Evolutionary conservation across 2,329 filamentous ascomycete genomes (phyloP), one percentile per base, ranked within the genome.

Genomic region (Sporothrix sp.): DNA sequence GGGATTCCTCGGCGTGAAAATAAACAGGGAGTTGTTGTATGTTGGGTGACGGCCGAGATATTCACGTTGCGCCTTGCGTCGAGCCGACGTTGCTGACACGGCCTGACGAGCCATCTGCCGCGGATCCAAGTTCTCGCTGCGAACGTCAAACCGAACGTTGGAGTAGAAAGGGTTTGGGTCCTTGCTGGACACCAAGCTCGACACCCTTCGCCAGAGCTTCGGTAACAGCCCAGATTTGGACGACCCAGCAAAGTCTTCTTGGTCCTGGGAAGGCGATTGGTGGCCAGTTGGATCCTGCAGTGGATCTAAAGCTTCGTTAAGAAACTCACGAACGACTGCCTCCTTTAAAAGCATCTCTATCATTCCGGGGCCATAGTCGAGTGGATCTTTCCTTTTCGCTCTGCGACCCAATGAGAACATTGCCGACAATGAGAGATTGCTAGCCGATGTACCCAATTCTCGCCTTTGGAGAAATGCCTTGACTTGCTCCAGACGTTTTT

Each of bases 301-400:
- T 3, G 68, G 63, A 42, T 73, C 71, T 28, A 75, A 69, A 55
- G 75, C 73, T 57, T 94, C 88, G 59, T 97, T 89, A 4, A 98
- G 76, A 55, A 98, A 98, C 60, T 97, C 93, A 45, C 82, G 84
- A 7, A 98, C 91, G 23, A 98, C 89, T 1, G 89, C 88, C 66
- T 97, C 91, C 63, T 97, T 97, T 40, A 97, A 75, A 44, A 98
- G 75, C 89, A 97, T 95, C 63, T 97, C 93, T 63, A 95, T 85
- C 50, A 88, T 90, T 7, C 88, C 89, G 20, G 86, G 86, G 2
- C 90, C 90, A 63, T 95, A 95, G 62, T 96, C 90, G 14, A 97
- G 72, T 2, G 91, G 90, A 62, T 97, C 93, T 60, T 81, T 82
- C 28, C 76, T 74, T 63, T 78, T 73, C 25, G 72, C 71, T 58